Conservation (phyloP, 179 eudicot genomes). For the Beta corolliflora region DNA sequence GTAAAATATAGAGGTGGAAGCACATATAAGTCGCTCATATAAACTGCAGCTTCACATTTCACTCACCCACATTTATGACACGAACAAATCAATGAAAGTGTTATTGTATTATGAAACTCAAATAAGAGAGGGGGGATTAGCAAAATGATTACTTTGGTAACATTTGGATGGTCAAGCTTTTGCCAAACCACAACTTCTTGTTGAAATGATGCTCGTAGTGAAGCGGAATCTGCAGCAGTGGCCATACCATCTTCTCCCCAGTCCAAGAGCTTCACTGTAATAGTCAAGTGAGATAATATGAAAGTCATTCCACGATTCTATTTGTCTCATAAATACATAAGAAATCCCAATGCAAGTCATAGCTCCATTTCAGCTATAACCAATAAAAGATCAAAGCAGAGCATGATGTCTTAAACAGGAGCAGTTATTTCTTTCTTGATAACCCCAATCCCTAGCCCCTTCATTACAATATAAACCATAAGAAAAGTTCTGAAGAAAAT, state of each 20-base stretch:
- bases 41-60: neutral
- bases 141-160: conserved; percentile 39
- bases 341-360: neutral
- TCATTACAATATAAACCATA: neutral
- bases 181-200: conserved; percentile 57
- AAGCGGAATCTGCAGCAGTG: conserved; percentile 36
- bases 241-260: conserved; percentile 56
- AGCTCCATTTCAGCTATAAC: neutral
- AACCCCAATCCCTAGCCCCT: neutral
- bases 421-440: neutral
- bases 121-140: neutral
- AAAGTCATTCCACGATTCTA: neutral
- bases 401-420: neutral
- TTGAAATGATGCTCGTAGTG: conserved; percentile 41
- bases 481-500: neutral
- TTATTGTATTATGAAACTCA: neutral
- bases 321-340: neutral
- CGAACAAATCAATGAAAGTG: neutral
- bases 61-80: neutral
- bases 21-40: neutral
- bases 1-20: neutral
- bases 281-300: neutral
- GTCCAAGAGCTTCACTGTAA: conserved; percentile 49
- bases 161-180: conserved; percentile 48
- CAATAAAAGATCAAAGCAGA: neutral